Percentiles rank a stretch among this genome's conserved stretches.
These are phyloP conservation scores for Zymoseptoria tritici DNA, from an alignment of 2,329 filamentous ascomycete genomes.

Conservation along the genomic window DNA sequence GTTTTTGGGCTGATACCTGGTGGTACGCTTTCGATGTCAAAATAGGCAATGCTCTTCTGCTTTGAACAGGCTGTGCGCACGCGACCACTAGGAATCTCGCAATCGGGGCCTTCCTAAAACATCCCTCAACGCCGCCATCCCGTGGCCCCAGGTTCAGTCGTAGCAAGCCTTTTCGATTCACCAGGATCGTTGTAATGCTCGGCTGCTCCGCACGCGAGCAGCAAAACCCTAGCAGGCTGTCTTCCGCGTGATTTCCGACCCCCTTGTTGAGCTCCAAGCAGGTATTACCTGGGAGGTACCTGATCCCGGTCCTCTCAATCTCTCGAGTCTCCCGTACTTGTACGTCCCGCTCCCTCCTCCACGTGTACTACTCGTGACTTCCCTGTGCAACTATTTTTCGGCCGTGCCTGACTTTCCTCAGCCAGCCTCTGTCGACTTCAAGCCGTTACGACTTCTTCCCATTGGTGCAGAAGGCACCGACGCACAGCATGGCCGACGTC, in stretches of 20 bases:
- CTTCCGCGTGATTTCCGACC: not conserved
- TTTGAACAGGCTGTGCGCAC: no score
- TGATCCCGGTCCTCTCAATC: not conserved
- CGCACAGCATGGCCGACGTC: constrained; percentile 7
- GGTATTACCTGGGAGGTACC: not conserved
- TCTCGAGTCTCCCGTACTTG: not conserved
- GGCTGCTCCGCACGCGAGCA: not conserved
- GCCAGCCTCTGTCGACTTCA: not conserved
- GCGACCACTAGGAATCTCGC: no score
- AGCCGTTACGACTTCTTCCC: not conserved
- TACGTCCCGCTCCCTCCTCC: not conserved
- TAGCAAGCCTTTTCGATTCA: not conserved
- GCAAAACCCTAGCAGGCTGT: not conserved
- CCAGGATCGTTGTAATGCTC: not conserved
- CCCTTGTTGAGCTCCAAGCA: not conserved
- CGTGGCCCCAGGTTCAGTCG: not conserved
- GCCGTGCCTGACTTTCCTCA: not conserved
- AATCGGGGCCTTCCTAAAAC: no score
- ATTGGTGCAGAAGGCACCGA: not conserved
- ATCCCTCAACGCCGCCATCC: not conserved
- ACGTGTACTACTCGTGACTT: not conserved
- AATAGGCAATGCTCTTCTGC: no score
- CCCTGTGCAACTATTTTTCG: not conserved
- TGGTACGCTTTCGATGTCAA: no score
- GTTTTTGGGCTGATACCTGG: no score